These are phyloP conservation scores for Suillus fuscotomentosus DNA, from an alignment of 768 basidiomycete genomes.

Conservation along the genomic window DNA sequence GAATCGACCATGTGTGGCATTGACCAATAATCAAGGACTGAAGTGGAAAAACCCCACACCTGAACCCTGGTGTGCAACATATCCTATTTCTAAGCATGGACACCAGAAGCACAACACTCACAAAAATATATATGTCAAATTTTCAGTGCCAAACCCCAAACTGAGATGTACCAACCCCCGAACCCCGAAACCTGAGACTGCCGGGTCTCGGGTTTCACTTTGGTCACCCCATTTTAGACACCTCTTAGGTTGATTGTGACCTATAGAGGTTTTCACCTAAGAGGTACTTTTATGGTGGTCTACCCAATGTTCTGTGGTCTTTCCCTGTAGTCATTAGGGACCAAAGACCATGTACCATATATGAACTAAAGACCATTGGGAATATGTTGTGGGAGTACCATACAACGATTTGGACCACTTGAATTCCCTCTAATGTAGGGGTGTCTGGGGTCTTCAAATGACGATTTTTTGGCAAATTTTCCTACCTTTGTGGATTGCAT, in stretches of 20 bases:
- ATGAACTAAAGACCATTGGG: neutral
- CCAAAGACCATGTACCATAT: neutral
- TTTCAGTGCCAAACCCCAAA: too few relatives aligned
- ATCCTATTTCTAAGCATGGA: too few relatives aligned
- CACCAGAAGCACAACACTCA: too few relatives aligned
- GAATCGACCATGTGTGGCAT: too few relatives aligned
- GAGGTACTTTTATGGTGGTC: neutral
- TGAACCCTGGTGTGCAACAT: too few relatives aligned
- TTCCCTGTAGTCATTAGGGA: neutral
- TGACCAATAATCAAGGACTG: too few relatives aligned
- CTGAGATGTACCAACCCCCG: too few relatives aligned
- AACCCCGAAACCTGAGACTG: too few relatives aligned
- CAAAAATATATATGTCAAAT: too few relatives aligned
- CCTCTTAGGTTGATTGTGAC: neutral
- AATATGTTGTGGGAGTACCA: neutral
- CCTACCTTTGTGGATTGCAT: neutral
- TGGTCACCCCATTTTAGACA: neutral
- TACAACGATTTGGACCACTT: neutral
- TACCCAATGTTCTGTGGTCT: neutral
- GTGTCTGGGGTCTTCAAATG: neutral
- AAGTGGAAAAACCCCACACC: too few relatives aligned
- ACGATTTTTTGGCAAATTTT: neutral
- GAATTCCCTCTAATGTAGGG: neutral
- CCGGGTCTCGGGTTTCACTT: too few relatives aligned
- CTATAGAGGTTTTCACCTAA: conserved; percentile 1